Evolutionary conservation across 2,329 filamentous ascomycete genomes (phyloP), one percentile per base, ranked within the genome.

Genomic region (Alternaria atra): DNA sequence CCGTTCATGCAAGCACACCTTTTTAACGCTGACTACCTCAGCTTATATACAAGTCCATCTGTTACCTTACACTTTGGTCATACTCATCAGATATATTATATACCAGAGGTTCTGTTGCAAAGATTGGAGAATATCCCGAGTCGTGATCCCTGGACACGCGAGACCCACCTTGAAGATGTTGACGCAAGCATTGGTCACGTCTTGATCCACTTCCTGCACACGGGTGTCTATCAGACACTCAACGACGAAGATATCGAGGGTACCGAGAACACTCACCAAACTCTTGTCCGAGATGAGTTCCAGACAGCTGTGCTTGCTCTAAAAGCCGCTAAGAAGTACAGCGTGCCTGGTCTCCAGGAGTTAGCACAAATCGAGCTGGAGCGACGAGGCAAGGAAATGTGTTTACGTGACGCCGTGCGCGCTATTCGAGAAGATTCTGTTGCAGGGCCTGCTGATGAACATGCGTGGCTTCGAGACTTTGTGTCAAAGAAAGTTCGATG

Each of bases 201-300:
- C 12, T 35, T 73, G 23, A 58, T 71, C 25, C 71, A 73, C 39
- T 72, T 66, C 56, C 52, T 73, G n/a, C 60, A 71, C 61, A 72
- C 72, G 5, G 69, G 67, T n/a, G 40, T 55, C 20, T 74, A 74
- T 42, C 72, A 74, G 37, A 71, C 70, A 4, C 68, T 74, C 17
- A 44, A 58, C 40, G 30, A 64, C 15, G 30, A 44, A n/a, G 34
- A 48, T 42, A 2, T 34, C 35, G 53, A 27, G 17, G 15, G 4
- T 12, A 23, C 3, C 13, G 35, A 29, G 2, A 35, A 23, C 15
- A 47, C 17, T 5, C 39, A 44, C 20, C 30, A 47, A 30, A 39
- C 10, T 10, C 13, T n/a, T 27, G 35, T 55, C 35, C 27, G 27
- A 20, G 20, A 29, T 17, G 53, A 50, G 27, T 55, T 55, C 12